These are phyloP conservation scores for Pseudocercospora cruenta DNA, from an alignment of 2,329 filamentous ascomycete genomes.

Conservation along the genomic window DNA sequence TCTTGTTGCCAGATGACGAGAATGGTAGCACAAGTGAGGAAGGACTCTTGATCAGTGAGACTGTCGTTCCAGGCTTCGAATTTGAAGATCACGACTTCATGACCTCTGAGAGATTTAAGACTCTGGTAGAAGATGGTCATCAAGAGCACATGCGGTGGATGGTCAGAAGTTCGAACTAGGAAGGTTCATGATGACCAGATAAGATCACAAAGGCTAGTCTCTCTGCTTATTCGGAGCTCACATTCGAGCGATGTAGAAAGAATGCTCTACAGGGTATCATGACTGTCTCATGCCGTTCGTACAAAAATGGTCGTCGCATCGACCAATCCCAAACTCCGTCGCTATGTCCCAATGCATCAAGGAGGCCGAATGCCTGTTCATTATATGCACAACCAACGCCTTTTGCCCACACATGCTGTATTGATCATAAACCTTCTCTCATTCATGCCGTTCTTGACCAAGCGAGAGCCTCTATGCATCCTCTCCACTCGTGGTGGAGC, in stretches of 20 bases:
- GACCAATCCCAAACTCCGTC: slow-evolving; percentile 21
- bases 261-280: slow-evolving; percentile 20
- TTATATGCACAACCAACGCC: not conserved
- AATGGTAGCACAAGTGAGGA: slow-evolving; percentile 42
- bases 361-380: not conserved
- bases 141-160: slow-evolving; percentile 53
- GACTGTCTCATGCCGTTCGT: slow-evolving; percentile 15
- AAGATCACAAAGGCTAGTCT: not conserved
- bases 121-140: slow-evolving; percentile 58
- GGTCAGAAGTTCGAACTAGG: slow-evolving; percentile 35
- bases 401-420: not conserved
- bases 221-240: not conserved
- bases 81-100: slow-evolving; percentile 70
- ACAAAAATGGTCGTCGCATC: not conserved
- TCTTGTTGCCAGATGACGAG: slow-evolving; percentile 55
- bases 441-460: not conserved
- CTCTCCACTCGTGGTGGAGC: slow-evolving; percentile 35
- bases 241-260: not conserved
- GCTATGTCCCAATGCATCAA: slow-evolving; percentile 9
- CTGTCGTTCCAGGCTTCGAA: slow-evolving; percentile 70
- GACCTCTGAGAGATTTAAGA: slow-evolving; percentile 51
- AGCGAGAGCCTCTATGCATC: slow-evolving; percentile 30
- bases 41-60: slow-evolving; percentile 68
- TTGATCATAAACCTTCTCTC: not conserved
- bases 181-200: slow-evolving; percentile 8